Base-by-base conservation (phyloP, 495 filamentous ascomycete genomes). In the Podospora comata region DNA sequence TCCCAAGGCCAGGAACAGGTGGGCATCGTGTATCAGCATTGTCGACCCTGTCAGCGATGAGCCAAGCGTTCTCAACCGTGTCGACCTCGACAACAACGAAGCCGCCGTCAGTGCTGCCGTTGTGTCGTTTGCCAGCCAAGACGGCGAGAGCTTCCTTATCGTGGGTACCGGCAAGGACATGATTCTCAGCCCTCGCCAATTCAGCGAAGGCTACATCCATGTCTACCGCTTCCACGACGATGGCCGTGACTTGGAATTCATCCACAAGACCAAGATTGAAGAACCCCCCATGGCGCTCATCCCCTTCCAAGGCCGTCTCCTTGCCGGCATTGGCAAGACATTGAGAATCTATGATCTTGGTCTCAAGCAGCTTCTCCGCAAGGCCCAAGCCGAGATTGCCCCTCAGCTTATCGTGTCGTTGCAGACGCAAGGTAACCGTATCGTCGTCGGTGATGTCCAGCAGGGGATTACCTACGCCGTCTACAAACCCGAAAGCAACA, bases 131-230 rank as follows among this genome's bases (percentile, higher is more conserved):
- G 86, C 91, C 2, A 92, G 90, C 65, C 91, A 96, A 74, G 91
- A 95, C 65, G 89, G 93, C 71, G 94, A 97, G 74, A 87, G 85
- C 6, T 99, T 97, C 81, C 82, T 99, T 13, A 86, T 96, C 4
- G 91, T 99, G 27, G 96, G 96, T 60, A 97, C 94, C 1, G 94
- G 90, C 3, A 96, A 97, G 77, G 91, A 98, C 70, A 89, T 96
- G 85, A 81, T 87, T 19, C 84, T 92, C 67, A 89, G 83, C 68
- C 93, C 93, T 5, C 88, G 90, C 48, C 89, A 88, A 1, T 91
- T 85, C 67, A 88, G 83, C 19, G 87, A 88, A 62, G 94, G 93
- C 4, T 97, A 89, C 73, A 92, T 99, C 34, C 92, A 97, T 71
- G 90, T 98, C 60, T 99, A 97, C 79, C 88, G 93, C 48, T 94